phyloP scores from a whole-genome alignment of 2,329 filamentous ascomycete genomes.

The Triangularia verruculosa region DNA sequence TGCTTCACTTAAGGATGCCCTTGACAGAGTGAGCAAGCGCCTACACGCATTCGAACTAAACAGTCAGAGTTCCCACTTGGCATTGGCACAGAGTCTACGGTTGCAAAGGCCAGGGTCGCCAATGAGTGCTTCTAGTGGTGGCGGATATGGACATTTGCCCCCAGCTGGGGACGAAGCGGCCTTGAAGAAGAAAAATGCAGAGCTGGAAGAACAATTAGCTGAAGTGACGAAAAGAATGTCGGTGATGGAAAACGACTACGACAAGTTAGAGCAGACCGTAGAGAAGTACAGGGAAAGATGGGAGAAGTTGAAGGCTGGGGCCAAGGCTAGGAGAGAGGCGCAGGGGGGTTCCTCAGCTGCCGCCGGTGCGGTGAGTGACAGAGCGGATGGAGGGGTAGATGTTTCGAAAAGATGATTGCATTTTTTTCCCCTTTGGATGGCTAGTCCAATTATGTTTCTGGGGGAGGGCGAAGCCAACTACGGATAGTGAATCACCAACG shows the following conservation, averaged over 20 bases:
- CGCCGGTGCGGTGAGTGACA: neutral
- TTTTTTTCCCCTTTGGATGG: neutral
- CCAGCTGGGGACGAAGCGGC: slow-evolving; percentile 31
- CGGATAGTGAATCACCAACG: too few species aligned
- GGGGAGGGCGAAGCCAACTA: too few species aligned
- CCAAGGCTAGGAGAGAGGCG: slow-evolving; percentile 52
- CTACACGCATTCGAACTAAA: slow-evolving; percentile 93
- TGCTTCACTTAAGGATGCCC: slow-evolving; percentile 74
- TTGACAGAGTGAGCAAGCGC: slow-evolving; percentile 81
- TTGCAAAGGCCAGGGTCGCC: slow-evolving; percentile 58
- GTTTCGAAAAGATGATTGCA: neutral
- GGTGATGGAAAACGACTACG: slow-evolving; percentile 61
- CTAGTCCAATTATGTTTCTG: too few species aligned
- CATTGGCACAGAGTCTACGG: slow-evolving; percentile 79
- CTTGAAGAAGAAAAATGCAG: slow-evolving; percentile 51
- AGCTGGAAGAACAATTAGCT: slow-evolving; percentile 66
- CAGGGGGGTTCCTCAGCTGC: slow-evolving; percentile 30
- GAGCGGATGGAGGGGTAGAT: neutral
- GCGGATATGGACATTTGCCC: slow-evolving; percentile 12
- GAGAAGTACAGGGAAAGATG: slow-evolving; percentile 59
- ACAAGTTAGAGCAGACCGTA: slow-evolving; percentile 54
- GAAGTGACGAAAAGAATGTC: slow-evolving; percentile 59
- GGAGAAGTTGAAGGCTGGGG: slow-evolving; percentile 60
- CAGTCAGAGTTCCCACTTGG: slow-evolving; percentile 81
- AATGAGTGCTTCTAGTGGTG: slow-evolving; percentile 39